Evolutionary conservation across 345 rosid species (phyloP).

Genomic region (Microthlaspi erraticum): DNA sequence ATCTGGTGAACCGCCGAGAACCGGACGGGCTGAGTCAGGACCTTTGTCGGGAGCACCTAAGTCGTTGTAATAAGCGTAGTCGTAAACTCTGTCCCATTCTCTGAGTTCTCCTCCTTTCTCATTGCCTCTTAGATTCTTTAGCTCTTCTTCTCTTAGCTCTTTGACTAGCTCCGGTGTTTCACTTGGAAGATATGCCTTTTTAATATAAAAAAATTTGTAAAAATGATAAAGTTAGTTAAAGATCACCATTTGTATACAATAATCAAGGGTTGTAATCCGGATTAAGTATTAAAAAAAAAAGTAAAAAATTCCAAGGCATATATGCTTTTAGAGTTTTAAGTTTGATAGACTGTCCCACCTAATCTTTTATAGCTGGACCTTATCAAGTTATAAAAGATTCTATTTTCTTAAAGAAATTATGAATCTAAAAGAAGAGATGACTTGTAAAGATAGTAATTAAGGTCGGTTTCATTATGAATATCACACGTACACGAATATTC

Average conservation of each 20-base stretch:
- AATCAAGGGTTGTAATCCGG: conserved; percentile 2
- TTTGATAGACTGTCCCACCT: not conserved
- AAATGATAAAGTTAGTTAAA: not conserved
- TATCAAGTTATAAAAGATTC: conserved; percentile 24
- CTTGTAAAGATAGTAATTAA: conserved; percentile 31
- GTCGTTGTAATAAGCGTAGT: conserved; percentile 85
- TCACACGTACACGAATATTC: conserved; percentile 31
- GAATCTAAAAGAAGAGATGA: not conserved
- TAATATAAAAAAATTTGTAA: not conserved
- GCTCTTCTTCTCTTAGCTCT: conserved; percentile 72
- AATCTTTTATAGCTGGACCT: conserved; percentile 23
- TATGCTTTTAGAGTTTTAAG: conserved; percentile 21
- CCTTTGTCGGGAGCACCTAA: conserved; percentile 83
- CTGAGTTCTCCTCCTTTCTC: conserved; percentile 58
- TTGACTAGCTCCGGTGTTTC: conserved; percentile 75
- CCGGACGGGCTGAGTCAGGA: conserved; percentile 54
- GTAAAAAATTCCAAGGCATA: not conserved
- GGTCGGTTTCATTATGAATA: conserved; percentile 10
- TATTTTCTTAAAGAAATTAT: conserved; percentile 7
- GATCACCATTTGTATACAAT: not conserved
- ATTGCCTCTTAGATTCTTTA: conserved; percentile 66
- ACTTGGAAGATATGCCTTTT: conserved; percentile 81
- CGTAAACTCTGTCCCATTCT: conserved; percentile 97
- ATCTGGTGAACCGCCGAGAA: conserved; percentile 73
- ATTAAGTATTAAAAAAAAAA: conserved; percentile 1